These are phyloP conservation scores for Trichoderma sp. DNA, from an alignment of 2,329 filamentous ascomycete genomes.

Conservation along the genomic window DNA sequence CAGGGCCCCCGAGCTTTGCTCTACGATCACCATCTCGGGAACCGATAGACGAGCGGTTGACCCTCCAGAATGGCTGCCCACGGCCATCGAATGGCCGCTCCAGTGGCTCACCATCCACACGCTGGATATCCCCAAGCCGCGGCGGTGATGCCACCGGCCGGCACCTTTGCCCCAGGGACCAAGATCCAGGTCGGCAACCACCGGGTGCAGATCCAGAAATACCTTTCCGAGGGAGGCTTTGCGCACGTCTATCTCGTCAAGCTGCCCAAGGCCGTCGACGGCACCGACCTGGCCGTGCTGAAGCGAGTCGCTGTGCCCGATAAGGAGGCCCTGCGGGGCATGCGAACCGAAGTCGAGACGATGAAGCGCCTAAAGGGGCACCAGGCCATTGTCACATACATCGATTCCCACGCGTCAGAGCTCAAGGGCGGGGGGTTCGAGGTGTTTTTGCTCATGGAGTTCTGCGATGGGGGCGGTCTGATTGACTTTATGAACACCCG, in stretches of 20 bases:
- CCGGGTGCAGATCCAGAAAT: conserved; percentile 91
- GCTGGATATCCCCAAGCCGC: conserved; percentile 48
- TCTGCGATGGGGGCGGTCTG: conserved; percentile 87
- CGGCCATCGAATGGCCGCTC: conserved; percentile 38
- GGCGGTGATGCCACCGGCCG: conserved; percentile 60
- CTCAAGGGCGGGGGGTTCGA: conserved; percentile 92
- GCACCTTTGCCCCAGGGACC: conserved; percentile 89
- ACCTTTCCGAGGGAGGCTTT: conserved; percentile 96
- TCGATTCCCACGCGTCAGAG: conserved; percentile 97
- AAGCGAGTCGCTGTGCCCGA: conserved; percentile 97
- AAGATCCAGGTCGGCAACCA: conserved; percentile 96
- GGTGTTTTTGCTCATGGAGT: conserved; percentile 98
- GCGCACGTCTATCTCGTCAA: conserved; percentile 97
- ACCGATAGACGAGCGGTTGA: conserved; percentile 9
- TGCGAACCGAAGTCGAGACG: conserved; percentile 98
- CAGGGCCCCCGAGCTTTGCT: conserved; percentile 15
- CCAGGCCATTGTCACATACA: conserved; percentile 93
- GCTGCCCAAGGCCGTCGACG: conserved; percentile 73
- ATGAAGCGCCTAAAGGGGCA: conserved; percentile 99
- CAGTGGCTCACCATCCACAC: conserved; percentile 42
- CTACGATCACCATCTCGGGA: conserved; percentile 13
- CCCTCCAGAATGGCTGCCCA: conserved; percentile 40
- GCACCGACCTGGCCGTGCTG: conserved; percentile 79
- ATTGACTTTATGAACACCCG: conserved; percentile 99
- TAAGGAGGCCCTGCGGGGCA: conserved; percentile 89